phyloP scores from a whole-genome alignment of 176 grass and related monocot genomes.

The Phoenix roebelenii region DNA sequence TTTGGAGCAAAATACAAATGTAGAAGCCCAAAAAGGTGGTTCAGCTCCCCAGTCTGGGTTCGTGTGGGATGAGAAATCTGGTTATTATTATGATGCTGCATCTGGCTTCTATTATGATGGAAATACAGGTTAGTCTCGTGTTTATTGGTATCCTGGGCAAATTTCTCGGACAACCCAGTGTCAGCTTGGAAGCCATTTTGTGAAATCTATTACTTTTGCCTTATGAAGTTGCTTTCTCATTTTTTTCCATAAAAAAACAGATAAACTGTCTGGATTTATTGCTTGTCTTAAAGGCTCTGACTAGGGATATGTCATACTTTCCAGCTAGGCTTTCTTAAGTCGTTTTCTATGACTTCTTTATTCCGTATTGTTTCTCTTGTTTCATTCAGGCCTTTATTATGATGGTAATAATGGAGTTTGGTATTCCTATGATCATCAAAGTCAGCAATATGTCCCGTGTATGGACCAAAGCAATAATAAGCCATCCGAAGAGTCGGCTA shows the following conservation, averaged over 20 bases:
- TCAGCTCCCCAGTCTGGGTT: slow-evolving; percentile 70
- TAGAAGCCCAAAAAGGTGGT: slow-evolving; percentile 32
- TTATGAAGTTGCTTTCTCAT: too few species aligned
- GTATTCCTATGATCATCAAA: slow-evolving; percentile 81
- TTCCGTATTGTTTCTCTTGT: slow-evolving; percentile 2
- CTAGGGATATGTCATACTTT: neutral
- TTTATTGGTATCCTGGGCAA: neutral
- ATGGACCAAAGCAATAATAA: slow-evolving; percentile 52
- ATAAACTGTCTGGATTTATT: too few species aligned
- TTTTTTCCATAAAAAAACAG: too few species aligned
- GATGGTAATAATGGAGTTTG: slow-evolving; percentile 76
- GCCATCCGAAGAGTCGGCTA: slow-evolving; percentile 27
- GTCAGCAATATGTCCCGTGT: slow-evolving; percentile 76
- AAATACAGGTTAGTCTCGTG: slow-evolving; percentile 60
- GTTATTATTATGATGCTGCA: slow-evolving; percentile 94
- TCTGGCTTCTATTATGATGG: slow-evolving; percentile 99
- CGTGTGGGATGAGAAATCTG: slow-evolving; percentile 98
- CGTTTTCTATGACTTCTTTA: too few species aligned
- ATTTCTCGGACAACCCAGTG: too few species aligned
- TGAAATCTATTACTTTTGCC: too few species aligned
- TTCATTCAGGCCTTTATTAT: slow-evolving; percentile 80
- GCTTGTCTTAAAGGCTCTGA: too few species aligned
- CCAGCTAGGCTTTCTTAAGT: neutral
- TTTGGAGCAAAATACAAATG: slow-evolving; percentile 19
- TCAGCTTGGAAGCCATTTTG: too few species aligned